Base-by-base conservation (phyloP, 164 flowering plant species). In the Santalum album region DNA sequence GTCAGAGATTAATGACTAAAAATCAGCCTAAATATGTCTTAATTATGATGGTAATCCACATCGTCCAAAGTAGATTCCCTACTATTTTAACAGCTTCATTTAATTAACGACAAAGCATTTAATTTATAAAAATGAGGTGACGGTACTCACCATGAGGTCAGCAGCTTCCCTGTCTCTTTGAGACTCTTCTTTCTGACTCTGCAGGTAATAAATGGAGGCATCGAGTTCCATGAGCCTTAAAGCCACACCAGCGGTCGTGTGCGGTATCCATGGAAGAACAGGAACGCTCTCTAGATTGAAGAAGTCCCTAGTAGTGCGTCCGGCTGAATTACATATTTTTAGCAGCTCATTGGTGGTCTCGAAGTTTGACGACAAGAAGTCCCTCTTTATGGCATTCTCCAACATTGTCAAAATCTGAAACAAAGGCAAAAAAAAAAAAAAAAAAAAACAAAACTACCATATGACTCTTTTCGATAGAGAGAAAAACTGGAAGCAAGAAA, bases 201-300 rank as follows among this genome's bases (percentile, higher is more conserved):
- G 63, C 32, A 67, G 56, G 61, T 85, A 90, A 35, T 58, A 69
- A 53, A 90, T 68, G 55, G 90, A 72, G 3, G 79, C 46, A 72
- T 90, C 95, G 63, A 90, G 64, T 38, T 90, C 97, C 80, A 81
- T 69, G 29, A 90, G 78, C 75, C 95, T 75, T 18, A 87, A 59
- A 12, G 86, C 84, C 23, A 87, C 86, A 48, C 94, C 95, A 57
- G 90, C 77, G n/a, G 87, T 77, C 14, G 97, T 85, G 49, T 61
- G 75, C 45, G 97, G 95, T 57, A 90, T 49, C 97, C 97, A 87
- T 16, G 97, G 90, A 57, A 85, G 85, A 20, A 81, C 71, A 56
- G 74, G 52, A 53, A 76, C 68, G 1, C 48, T 60, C 45, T 56
- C 84, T 46, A 58, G 63, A 51, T 22, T 23, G 19, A 59, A 56